Base-by-base conservation (phyloP, 2,329 filamentous ascomycete genomes). In the Fusarium verticillioides region DNA sequence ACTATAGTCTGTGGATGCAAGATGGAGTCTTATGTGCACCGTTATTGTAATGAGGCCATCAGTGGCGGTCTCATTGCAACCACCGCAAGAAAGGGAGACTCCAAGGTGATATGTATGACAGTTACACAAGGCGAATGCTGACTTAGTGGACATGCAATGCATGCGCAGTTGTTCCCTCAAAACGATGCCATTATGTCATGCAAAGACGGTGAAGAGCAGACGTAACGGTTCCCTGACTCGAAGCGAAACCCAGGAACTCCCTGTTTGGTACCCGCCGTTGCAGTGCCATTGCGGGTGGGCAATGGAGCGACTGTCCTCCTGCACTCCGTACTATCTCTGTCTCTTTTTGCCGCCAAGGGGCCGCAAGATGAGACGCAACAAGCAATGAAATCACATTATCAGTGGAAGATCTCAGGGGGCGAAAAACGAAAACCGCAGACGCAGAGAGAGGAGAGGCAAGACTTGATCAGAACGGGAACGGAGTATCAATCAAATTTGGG, bases 281-380 rank as follows among this genome's bases (percentile, higher is more conserved):
- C 75, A 63, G 75, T 76, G 49, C 21, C 75, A 77, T 76, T 28
- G 47, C 54, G 66, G 52, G 73, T 77, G 75, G 74, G 53, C 69
- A 72, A 70, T 70, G 64, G 63, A 64, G 70, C 58, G 70, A 64
- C 71, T 32, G 44, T 34, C 54, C 60, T 69, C 61, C 44, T 60
- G 44, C 60, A 52, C 47, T 50, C 47, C 30, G 47, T 50, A 32
- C 47, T 36, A 28, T 53, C 63, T 59, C 39, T 70, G 39, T 73
- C 65, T 72, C 61, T 37, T 66, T 66, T 66, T 73, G 59, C 72
- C 67, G 74, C 66, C 66, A 60, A 73, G 66, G 50, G 30, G 50
- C 36, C 43, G 28, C 39, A 50, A 52, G 53, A 66, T 70, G 63
- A 68, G 63, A 70, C 63, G 61, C 44, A 73, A 43, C 49, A 63